phyloP scores from a whole-genome alignment of 352 stramenopile genomes.

The Hyaloperonospora brassicae region DNA sequence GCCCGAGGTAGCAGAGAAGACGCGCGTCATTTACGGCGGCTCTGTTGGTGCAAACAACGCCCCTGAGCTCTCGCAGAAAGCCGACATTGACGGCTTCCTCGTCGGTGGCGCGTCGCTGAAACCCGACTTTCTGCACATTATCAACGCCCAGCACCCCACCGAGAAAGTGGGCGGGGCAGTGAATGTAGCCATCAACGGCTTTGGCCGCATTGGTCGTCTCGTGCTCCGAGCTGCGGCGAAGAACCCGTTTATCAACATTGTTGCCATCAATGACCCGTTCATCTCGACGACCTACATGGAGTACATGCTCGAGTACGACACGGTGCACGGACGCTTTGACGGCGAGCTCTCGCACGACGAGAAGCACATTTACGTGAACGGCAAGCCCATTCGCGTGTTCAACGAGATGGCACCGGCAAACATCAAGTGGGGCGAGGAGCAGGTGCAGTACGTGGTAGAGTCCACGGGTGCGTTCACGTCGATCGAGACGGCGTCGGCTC shows the following conservation, averaged over 20 bases:
- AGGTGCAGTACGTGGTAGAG: slow-evolving; percentile 94
- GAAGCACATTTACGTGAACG: slow-evolving; percentile 88
- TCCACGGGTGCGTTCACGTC: slow-evolving; percentile 69
- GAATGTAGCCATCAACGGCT: slow-evolving; percentile 98
- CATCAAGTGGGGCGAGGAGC: slow-evolving; percentile 87
- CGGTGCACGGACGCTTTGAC: slow-evolving; percentile 87
- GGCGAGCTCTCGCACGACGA: slow-evolving; percentile 82
- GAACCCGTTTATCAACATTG: slow-evolving; percentile 85
- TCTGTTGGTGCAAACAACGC: slow-evolving; percentile 91
- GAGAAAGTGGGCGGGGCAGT: slow-evolving; percentile 51
- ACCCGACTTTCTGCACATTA: slow-evolving; percentile 96
- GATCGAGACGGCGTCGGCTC: slow-evolving; percentile 87
- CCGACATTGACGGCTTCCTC: slow-evolving; percentile 97
- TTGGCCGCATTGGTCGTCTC: slow-evolving; percentile 96
- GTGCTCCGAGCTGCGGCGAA: slow-evolving; percentile 89
- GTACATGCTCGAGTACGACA: slow-evolving; percentile 91
- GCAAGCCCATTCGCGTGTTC: slow-evolving; percentile 90
- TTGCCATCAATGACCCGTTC: slow-evolving; percentile 94
- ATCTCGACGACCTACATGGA: slow-evolving; percentile 96
- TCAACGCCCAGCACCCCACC: slow-evolving; percentile 83
- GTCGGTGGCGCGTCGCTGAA: slow-evolving; percentile 97
- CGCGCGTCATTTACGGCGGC: slow-evolving; percentile 96
- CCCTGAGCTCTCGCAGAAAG: slow-evolving; percentile 88
- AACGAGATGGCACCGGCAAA: slow-evolving; percentile 90
- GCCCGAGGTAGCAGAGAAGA: slow-evolving; percentile 85